Evolutionary conservation across 441 rosid genomes (phyloP), one percentile per base, ranked within the genome.

Genomic region (Gossypium schwendimanii): DNA sequence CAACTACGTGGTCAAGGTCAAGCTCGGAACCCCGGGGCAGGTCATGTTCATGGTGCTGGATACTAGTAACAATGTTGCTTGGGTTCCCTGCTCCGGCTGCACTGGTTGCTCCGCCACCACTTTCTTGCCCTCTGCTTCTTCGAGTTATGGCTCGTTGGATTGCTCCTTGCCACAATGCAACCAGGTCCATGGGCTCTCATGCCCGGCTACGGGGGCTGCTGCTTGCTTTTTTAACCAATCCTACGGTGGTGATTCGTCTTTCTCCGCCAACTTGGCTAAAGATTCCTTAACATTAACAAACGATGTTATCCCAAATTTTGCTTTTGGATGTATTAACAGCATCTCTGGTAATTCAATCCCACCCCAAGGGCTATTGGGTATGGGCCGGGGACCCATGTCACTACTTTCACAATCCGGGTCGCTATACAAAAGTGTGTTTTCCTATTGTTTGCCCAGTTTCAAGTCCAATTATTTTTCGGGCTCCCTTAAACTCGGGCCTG

Each of bases 371-470:
- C 39, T 94, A 63, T 70, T 93, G 87, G 97, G 98, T 21, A 75
- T 94, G 71, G 98, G 98, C 24, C 93, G 93, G 3, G 98, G 98
- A 6, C 76, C 98, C 66, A 74, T 88, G 73, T 94, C 97, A 0
- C 39, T 94, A 17, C 24, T 90, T 21, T 87, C 93, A 0, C 98
- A 89, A 71, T 72, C 96, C 60, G 75, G 81, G 23, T 69, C 92
- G 26, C 83, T 87, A 44, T 91, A 94, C 65, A 86, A 92, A 1
- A 88, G 87, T 18, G 84, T 91, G 9, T 94, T 91, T 80, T 93
- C 97, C 0, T 91, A 89, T 15, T 94, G 98, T 63, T 81, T 94
- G 14, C 98, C 97, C 71, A 94, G 96, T 70, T 89, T 92, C 82
- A 84, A 72, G 79, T 90, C 93, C 0, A 88, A 81, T 70, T 91